Percentiles rank a stretch among this genome's conserved stretches.
Conservation (phyloP, 1,284 basidiomycete species). For the Moesziomyces sp. region DNA sequence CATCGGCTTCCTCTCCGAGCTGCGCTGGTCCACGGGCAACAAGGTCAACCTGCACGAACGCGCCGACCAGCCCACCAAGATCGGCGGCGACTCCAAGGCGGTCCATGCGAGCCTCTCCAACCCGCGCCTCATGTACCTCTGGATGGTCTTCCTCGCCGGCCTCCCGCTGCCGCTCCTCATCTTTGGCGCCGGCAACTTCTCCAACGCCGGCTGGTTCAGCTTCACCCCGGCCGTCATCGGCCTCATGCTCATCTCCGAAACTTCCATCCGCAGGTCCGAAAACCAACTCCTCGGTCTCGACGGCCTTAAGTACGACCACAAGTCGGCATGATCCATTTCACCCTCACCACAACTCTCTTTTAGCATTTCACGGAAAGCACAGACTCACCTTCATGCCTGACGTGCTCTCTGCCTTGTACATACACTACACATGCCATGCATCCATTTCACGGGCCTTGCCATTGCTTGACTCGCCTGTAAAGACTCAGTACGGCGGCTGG, state of each 20-base stretch:
- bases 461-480: not conserved
- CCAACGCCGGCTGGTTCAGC: constrained; percentile 64
- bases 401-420: too few relatives aligned
- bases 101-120: constrained; percentile 30
- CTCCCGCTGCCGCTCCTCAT: constrained; percentile 60
- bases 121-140: constrained; percentile 61
- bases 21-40: constrained; percentile 49
- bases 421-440: not conserved
- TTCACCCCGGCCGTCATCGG: constrained; percentile 50
- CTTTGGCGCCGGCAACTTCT: constrained; percentile 65
- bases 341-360: not conserved
- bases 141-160: constrained; percentile 51
- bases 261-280: constrained; percentile 55
- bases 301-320: constrained; percentile 63
- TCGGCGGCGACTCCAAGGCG: constrained; percentile 23
- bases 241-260: constrained; percentile 50
- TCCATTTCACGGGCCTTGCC: not conserved
- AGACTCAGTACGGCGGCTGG: constrained; percentile 20
- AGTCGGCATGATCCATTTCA: constrained; percentile 47
- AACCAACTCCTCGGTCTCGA: constrained; percentile 54
- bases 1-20: constrained; percentile 55
- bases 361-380: not conserved
- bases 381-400: not conserved
- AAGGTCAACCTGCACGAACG: constrained; percentile 28
- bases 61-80: constrained; percentile 24